Percentiles rank a stretch among this genome's conserved stretches.
Conservation (phyloP, 352 stramenopile genomes). For the Pythium rhizo-oryzae region DNA sequence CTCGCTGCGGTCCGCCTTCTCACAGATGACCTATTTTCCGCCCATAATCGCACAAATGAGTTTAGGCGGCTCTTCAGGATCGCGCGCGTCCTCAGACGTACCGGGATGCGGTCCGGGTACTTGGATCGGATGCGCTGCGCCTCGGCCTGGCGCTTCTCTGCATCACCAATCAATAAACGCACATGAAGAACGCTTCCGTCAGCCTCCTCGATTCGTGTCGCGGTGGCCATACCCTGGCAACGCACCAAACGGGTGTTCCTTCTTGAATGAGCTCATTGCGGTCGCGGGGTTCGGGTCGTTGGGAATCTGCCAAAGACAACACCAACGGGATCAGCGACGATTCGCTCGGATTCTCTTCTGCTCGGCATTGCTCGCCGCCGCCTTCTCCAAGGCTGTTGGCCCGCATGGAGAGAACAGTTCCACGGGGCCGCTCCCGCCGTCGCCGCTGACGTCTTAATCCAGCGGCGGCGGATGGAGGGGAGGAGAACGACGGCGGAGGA, state of each 20-base stretch:
- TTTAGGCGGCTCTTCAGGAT: conserved; percentile 2
- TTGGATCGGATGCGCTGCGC: conserved; percentile 98
- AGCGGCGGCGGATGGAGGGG: neutral
- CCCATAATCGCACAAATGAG: neutral
- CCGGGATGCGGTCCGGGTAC: conserved; percentile 98
- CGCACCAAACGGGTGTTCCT: conserved; percentile 89
- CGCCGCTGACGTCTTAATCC: no score
- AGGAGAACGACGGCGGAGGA: neutral
- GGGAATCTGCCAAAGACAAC: conserved; percentile 8
- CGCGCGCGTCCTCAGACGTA: conserved; percentile 27
- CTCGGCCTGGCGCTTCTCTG: conserved; percentile 97
- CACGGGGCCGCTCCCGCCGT: neutral
- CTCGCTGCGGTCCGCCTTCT: conserved; percentile 97
- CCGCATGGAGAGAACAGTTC: neutral
- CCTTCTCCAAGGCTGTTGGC: neutral
- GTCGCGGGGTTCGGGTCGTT: conserved; percentile 12
- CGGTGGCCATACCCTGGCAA: neutral
- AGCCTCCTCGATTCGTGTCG: neutral
- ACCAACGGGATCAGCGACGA: neutral
- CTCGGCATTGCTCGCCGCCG: neutral
- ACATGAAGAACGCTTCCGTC: neutral
- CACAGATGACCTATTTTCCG: conserved; percentile 78
- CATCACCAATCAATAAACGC: neutral
- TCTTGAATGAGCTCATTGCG: conserved; percentile 91
- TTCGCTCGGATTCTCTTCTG: neutral